Evolutionary conservation across 345 rosid species (phyloP).

Genomic region (Pelargonium nanum): DNA sequence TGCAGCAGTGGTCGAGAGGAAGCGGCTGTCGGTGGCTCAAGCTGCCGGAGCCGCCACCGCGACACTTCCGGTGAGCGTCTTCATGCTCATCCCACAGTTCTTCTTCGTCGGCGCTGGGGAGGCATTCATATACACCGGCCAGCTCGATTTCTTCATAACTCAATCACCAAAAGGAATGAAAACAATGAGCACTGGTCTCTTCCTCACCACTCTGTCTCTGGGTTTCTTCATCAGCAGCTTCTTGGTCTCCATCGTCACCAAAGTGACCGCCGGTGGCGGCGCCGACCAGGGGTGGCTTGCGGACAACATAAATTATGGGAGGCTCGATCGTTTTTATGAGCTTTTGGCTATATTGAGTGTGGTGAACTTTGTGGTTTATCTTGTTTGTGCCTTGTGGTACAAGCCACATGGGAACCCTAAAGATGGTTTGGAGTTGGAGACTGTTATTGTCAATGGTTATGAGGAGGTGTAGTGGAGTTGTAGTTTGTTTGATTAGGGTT

Average conservation of each 20-base stretch:
- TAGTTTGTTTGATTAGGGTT: not conserved
- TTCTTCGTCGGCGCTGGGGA: constrained; percentile 54
- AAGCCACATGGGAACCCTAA: constrained; percentile 20
- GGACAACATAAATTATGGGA: constrained; percentile 40
- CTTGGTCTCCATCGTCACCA: constrained; percentile 41
- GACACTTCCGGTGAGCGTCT: constrained; percentile 38
- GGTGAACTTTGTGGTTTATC: constrained; percentile 32
- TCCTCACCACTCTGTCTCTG: constrained; percentile 52
- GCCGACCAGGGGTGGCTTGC: constrained; percentile 47
- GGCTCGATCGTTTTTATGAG: constrained; percentile 55
- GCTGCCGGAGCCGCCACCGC: constrained; percentile 7
- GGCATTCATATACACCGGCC: constrained; percentile 57
- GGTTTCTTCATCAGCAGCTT: constrained; percentile 60
- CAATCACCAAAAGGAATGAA: constrained; percentile 62
- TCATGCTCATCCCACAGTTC: constrained; percentile 50
- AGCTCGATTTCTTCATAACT: constrained; percentile 61
- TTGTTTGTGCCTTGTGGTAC: constrained; percentile 35
- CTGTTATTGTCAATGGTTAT: constrained; percentile 10
- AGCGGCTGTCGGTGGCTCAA: constrained; percentile 31
- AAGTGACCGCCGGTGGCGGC: constrained; percentile 20
- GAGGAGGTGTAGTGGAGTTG: constrained; percentile 18
- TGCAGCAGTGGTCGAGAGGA: constrained; percentile 37
- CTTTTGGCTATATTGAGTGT: constrained; percentile 37
- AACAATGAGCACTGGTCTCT: constrained; percentile 64
- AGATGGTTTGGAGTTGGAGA: constrained; percentile 23